These are phyloP conservation scores for Malus sylvestris DNA, from an alignment of 306 rosid genomes.

Conservation along the genomic window DNA sequence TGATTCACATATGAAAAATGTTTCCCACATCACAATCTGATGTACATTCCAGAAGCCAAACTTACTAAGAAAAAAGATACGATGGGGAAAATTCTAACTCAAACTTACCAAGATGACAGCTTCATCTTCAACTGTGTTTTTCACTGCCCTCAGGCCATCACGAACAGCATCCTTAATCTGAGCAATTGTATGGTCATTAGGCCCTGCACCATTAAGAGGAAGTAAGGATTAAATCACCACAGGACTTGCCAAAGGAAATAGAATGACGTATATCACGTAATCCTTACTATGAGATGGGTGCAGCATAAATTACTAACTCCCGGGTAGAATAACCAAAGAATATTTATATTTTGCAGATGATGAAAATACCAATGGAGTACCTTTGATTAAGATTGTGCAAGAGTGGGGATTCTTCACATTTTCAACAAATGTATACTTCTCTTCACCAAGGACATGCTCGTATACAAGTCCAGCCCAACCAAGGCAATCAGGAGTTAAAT, in stretches of 20 bases:
- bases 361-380: constrained; percentile 28
- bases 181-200: constrained; percentile 95
- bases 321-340: not conserved
- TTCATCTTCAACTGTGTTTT: constrained; percentile 95
- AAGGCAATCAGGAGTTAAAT: constrained; percentile 79
- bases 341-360: not conserved
- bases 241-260: constrained; percentile 10
- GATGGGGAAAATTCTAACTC: not conserved
- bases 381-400: constrained; percentile 94
- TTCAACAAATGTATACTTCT: constrained; percentile 89
- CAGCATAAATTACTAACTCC: not conserved
- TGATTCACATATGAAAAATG: constrained; percentile 8
- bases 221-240: constrained; percentile 16
- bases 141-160: constrained; percentile 93
- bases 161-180: constrained; percentile 98
- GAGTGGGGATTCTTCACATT: constrained; percentile 90
- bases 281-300: not conserved
- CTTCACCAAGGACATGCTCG: constrained; percentile 96
- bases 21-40: not conserved
- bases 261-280: not conserved
- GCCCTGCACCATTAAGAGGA: constrained; percentile 49
- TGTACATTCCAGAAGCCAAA: not conserved
- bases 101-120: constrained; percentile 68
- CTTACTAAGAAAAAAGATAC: not conserved
- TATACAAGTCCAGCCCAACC: constrained; percentile 99